Evolutionary conservation across 1,284 basidiomycete species (phyloP).

Genomic region (Hymenochaete sp.): DNA sequence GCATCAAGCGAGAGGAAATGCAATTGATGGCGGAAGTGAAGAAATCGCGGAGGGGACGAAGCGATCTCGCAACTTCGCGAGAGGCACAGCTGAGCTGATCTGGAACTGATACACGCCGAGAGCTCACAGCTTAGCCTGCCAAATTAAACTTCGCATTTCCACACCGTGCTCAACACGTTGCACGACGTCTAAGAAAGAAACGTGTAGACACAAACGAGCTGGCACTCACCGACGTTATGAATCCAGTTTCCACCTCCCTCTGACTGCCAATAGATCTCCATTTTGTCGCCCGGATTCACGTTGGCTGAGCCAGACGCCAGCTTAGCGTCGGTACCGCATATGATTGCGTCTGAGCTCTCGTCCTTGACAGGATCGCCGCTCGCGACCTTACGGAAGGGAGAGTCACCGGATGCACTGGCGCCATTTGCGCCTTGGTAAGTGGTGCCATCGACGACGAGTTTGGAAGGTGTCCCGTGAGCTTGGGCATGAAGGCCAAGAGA

Average conservation of each 20-base stretch:
- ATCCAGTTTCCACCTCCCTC: slow-evolving; percentile 12
- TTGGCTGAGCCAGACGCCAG: slow-evolving; percentile 4
- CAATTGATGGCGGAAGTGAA: too few species aligned
- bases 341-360: slow-evolving; percentile 10
- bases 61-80: too few species aligned
- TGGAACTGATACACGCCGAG: too few species aligned
- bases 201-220: not conserved
- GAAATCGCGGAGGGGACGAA: too few species aligned
- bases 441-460: slow-evolving; percentile 11
- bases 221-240: slow-evolving; percentile 12
- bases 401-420: slow-evolving; percentile 4
- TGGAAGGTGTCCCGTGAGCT: slow-evolving; percentile 6
- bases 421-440: slow-evolving; percentile 13
- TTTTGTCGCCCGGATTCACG: slow-evolving; percentile 10
- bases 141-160: too few species aligned
- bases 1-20: not conserved
- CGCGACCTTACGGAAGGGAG: slow-evolving; percentile 14
- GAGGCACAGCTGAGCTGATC: too few species aligned
- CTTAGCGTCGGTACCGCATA: slow-evolving; percentile 10
- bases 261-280: slow-evolving; percentile 10
- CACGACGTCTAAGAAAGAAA: not conserved
- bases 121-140: too few species aligned
- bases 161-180: too few species aligned
- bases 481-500: slow-evolving; percentile 5
- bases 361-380: slow-evolving; percentile 12